Conservation (phyloP, 345 rosid genomes). For the Excoecaria agallocha region DNA sequence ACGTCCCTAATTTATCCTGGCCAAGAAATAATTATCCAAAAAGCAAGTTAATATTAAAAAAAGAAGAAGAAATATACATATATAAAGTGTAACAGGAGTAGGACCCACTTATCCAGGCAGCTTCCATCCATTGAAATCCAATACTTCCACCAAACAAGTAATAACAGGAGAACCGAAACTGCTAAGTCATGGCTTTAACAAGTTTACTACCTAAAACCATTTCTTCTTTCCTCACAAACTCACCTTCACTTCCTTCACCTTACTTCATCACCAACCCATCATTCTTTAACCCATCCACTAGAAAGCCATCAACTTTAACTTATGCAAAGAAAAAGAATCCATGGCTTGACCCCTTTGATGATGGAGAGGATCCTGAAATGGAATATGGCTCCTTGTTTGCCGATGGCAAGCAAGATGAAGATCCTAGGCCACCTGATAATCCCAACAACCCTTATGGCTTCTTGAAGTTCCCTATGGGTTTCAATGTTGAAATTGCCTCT, state of each 20-base stretch:
- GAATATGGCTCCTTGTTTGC: constrained; percentile 75
- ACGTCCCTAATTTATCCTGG: no score
- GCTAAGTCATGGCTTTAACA: constrained; percentile 47
- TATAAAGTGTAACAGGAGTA: no score
- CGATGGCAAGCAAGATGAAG: constrained; percentile 93
- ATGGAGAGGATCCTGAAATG: constrained; percentile 63
- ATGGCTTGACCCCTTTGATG: constrained; percentile 84
- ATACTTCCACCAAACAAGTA: constrained; percentile 3
- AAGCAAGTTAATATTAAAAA: no score
- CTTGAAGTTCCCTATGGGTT: constrained; percentile 87
- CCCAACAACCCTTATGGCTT: constrained; percentile 83
- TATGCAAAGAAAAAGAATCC: constrained; percentile 66
- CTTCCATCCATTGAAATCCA: constrained; percentile 52
- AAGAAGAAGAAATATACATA: no score
- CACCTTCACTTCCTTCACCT: constrained; percentile 37
- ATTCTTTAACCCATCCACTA: constrained; percentile 32
- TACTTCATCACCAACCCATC: constrained; percentile 32
- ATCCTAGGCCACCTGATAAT: constrained; percentile 70
- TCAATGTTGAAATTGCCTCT: constrained; percentile 68
- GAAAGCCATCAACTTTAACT: constrained; percentile 22
- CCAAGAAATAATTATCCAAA: no score
- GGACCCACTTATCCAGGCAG: constrained; percentile 72
- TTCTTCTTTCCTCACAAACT: constrained; percentile 41
- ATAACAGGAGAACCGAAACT: background rate
- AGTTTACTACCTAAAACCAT: constrained; percentile 51